These are phyloP conservation scores for Clitocybe nebularis DNA, from an alignment of 1,284 basidiomycete genomes.

Conservation along the genomic window DNA sequence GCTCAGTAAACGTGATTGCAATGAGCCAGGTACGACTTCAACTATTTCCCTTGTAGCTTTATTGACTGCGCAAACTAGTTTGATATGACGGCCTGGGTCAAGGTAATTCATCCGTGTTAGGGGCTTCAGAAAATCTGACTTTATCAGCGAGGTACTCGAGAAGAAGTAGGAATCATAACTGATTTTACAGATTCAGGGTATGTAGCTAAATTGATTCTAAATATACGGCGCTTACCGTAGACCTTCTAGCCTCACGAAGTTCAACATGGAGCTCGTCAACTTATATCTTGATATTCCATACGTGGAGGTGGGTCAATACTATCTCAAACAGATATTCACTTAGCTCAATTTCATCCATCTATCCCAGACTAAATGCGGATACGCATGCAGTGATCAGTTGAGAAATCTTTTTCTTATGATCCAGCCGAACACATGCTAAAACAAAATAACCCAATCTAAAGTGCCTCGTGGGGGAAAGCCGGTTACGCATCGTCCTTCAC, in stretches of 20 bases:
- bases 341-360: constrained; percentile 13
- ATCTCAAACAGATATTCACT: constrained; percentile 1
- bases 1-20: constrained; percentile 68
- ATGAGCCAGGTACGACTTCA: constrained; percentile 78
- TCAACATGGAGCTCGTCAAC: constrained; percentile 75
- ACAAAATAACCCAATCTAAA: constrained; percentile 28
- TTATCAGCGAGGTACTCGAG: constrained; percentile 64
- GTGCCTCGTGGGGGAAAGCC: constrained; percentile 82
- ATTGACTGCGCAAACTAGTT: constrained; percentile 44
- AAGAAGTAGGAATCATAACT: constrained; percentile 87
- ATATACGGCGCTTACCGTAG: constrained; percentile 12
- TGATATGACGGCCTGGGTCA: constrained; percentile 97
- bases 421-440: constrained; percentile 26
- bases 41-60: constrained; percentile 6
- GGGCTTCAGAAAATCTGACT: constrained; percentile 15
- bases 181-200: constrained; percentile 79
- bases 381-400: constrained; percentile 92
- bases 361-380: constrained; percentile 76
- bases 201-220: constrained; percentile 35
- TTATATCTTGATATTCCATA: constrained; percentile 78
- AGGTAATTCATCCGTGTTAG: constrained; percentile 34
- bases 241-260: constrained; percentile 62
- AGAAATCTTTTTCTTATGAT: constrained; percentile 21
- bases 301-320: constrained; percentile 41
- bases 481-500: constrained; percentile 84